A percentile compares a stretch with the other conserved stretches of the same genome.
Conservation (phyloP, 805 yeast genomes). For the Starmerella vaccinii region DNA sequence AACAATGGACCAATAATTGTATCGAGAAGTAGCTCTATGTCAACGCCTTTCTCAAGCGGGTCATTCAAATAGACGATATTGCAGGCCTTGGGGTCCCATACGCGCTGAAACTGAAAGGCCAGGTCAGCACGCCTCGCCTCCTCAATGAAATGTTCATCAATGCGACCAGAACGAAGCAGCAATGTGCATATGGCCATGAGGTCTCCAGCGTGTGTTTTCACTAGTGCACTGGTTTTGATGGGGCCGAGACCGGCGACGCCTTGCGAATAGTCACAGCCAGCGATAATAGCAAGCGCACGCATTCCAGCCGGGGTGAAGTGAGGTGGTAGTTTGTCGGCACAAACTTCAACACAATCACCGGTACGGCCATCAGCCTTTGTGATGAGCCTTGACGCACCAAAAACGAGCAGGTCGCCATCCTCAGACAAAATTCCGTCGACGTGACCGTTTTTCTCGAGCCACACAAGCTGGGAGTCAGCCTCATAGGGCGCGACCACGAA, state of each 20-base stretch:
- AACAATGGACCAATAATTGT: slow-evolving; percentile 10
- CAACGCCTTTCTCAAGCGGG: not conserved
- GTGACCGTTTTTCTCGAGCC: slow-evolving; percentile 58
- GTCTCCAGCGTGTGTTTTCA: slow-evolving; percentile 39
- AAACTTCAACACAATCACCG: slow-evolving; percentile 60
- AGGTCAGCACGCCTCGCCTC: slow-evolving; percentile 59
- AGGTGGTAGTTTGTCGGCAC: slow-evolving; percentile 35
- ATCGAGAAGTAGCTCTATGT: slow-evolving; percentile 4
- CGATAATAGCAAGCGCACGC: slow-evolving; percentile 66
- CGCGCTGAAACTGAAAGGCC: slow-evolving; percentile 79
- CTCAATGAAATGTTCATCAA: slow-evolving; percentile 48
- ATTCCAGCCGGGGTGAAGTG: slow-evolving; percentile 35
- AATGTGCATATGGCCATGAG: slow-evolving; percentile 48
- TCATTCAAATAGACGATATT: slow-evolving; percentile 35
- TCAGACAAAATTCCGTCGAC: slow-evolving; percentile 86
- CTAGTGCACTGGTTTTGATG: slow-evolving; percentile 56
- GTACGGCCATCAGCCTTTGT: slow-evolving; percentile 65
- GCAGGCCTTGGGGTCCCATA: slow-evolving; percentile 52
- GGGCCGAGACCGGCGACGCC: slow-evolving; percentile 79
- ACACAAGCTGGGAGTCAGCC: slow-evolving; percentile 96
- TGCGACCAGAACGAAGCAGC: slow-evolving; percentile 50
- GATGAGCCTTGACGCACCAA: slow-evolving; percentile 67
- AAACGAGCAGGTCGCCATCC: slow-evolving; percentile 83
- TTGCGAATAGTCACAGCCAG: slow-evolving; percentile 95
- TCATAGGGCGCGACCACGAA: slow-evolving; percentile 95